These are phyloP conservation scores for Phytophthora europaea DNA, from an alignment of 352 stramenopile species.

Conservation along the genomic window DNA sequence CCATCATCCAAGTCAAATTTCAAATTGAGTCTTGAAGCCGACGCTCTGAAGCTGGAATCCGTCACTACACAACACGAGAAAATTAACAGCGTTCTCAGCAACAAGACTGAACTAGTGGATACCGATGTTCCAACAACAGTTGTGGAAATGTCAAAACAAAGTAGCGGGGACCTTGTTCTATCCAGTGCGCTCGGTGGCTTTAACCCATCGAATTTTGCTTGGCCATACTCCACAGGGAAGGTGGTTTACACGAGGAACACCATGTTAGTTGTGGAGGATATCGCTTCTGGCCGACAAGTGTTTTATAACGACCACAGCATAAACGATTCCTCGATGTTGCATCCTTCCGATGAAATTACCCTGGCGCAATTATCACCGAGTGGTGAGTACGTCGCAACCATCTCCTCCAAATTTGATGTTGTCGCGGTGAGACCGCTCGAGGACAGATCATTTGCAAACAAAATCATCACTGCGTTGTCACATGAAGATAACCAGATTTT, in stretches of 20 bases:
- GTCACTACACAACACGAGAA: background rate
- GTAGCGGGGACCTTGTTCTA: conserved; percentile 15
- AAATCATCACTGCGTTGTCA: background rate
- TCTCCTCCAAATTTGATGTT: conserved; percentile 34
- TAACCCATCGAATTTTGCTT: conserved; percentile 32
- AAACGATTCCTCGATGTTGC: background rate
- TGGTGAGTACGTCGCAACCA: conserved; percentile 22
- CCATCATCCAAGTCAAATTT: conserved; percentile 49
- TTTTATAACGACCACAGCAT: conserved; percentile 24
- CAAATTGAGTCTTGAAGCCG: conserved; percentile 42
- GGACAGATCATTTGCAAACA: background rate
- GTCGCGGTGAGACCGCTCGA: conserved; percentile 30
- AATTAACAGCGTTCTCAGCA: conserved; percentile 21
- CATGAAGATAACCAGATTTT: background rate
- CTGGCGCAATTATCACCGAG: conserved; percentile 44
- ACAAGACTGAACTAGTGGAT: conserved; percentile 1
- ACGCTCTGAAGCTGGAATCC: conserved; percentile 41
- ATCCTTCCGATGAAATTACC: conserved; percentile 27
- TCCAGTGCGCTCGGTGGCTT: conserved; percentile 22
- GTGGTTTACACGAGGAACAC: conserved; percentile 35
- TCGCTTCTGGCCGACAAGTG: conserved; percentile 36
- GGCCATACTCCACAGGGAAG: conserved; percentile 46
- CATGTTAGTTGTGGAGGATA: conserved; percentile 47
- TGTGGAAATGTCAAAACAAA: background rate
- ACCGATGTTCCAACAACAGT: conserved; percentile 1